phyloP scores from a whole-genome alignment of 2,329 filamentous ascomycete genomes.

The Bimuria novae-zelandiae region DNA sequence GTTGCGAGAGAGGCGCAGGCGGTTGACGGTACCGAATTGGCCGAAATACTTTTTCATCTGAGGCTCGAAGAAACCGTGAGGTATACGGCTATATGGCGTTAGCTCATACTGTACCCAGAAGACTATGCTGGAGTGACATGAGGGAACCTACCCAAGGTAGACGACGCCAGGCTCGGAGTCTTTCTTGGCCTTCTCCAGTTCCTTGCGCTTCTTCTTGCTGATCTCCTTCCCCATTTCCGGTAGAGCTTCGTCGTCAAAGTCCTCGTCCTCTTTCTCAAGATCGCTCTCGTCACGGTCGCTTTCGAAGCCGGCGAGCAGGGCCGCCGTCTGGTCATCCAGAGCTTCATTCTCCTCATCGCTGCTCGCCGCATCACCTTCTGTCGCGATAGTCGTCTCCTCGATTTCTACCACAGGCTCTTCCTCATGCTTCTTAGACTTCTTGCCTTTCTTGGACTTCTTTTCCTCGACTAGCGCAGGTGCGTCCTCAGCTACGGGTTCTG shows the following conservation, averaged over 20 bases:
- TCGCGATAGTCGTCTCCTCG: conserved; percentile 16
- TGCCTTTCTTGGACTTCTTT: conserved; percentile 10
- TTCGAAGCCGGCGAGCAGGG: conserved; percentile 57
- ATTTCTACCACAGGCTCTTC: conserved; percentile 24
- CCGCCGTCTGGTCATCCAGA: conserved; percentile 55
- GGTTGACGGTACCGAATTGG: conserved; percentile 84
- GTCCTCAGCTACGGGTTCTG: too few relatives aligned
- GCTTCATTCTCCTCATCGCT: conserved; percentile 43
- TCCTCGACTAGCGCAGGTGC: background rate
- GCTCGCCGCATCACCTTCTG: conserved; percentile 21
- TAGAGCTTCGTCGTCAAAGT: conserved; percentile 46
- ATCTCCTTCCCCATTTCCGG: conserved; percentile 31
- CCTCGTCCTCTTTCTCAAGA: conserved; percentile 43
- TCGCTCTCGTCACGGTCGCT: conserved; percentile 51
- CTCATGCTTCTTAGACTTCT: conserved; percentile 23
- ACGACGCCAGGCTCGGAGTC: conserved; percentile 73
- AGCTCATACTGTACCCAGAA: background rate
- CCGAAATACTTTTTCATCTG: conserved; percentile 93
- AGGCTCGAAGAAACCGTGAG: conserved; percentile 95
- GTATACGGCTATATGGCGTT: conserved; percentile 65
- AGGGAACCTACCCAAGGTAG: conserved; percentile 70
- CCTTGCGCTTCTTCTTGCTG: conserved; percentile 39
- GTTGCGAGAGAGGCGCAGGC: conserved; percentile 85
- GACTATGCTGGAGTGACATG: background rate
- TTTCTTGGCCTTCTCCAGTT: conserved; percentile 57